Conservation (phyloP, 169 alveolate species). For the Babesia bovis region DNA sequence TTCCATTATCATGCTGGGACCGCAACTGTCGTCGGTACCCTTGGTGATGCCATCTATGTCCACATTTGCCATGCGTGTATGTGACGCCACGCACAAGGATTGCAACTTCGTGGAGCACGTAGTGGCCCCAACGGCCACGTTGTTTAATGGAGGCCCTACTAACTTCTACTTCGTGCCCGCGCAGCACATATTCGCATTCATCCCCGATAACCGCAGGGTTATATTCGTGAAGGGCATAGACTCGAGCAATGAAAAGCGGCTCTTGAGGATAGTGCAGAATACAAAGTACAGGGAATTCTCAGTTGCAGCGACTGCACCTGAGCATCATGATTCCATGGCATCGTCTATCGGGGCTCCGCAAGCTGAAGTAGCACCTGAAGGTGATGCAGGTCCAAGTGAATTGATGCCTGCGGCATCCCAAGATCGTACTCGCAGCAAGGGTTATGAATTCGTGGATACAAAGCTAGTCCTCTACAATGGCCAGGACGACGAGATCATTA, state of each 20-base stretch:
- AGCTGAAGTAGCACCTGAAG: background rate
- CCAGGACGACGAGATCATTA: constrained; percentile 22
- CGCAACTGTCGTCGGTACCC: constrained; percentile 55
- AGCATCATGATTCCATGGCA: background rate
- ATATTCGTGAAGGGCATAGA: constrained; percentile 33
- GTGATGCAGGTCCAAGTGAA: background rate
- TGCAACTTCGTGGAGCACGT: constrained; percentile 10
- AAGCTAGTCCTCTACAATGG: constrained; percentile 15
- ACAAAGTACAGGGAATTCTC: background rate
- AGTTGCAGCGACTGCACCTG: background rate
- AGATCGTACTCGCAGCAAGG: constrained; percentile 1
- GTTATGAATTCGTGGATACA: constrained; percentile 33
- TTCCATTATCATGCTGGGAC: constrained; percentile 42
- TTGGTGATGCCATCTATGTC: constrained; percentile 9
- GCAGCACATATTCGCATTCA: constrained; percentile 21
- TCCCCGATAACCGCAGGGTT: background rate
- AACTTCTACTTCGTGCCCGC: constrained; percentile 8
- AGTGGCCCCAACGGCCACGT: constrained; percentile 47
- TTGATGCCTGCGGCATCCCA: background rate
- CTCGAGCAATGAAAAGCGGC: constrained; percentile 21
- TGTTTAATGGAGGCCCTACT: constrained; percentile 46
- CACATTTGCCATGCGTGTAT: constrained; percentile 14
- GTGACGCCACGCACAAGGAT: constrained; percentile 13
- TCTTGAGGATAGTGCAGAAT: constrained; percentile 4
- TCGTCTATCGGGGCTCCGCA: background rate